These are phyloP conservation scores for Papiliotrema laurentii DNA, from an alignment of 1,284 basidiomycete genomes.

Conservation along the genomic window DNA sequence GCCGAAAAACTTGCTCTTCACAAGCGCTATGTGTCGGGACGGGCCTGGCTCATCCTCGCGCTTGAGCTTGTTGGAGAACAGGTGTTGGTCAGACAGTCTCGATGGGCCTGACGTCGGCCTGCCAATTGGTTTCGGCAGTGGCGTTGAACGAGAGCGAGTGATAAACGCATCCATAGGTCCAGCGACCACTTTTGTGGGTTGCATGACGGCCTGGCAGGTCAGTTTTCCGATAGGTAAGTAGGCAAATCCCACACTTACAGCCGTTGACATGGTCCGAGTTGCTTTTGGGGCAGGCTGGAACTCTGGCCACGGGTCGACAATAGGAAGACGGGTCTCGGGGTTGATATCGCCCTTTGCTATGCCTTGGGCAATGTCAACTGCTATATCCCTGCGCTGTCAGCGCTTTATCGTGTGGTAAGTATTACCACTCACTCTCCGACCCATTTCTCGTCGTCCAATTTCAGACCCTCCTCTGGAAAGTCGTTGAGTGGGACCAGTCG, in stretches of 20 bases:
- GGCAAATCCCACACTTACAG: neutral
- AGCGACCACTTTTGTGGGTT: conserved; percentile 10
- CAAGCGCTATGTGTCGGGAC: neutral
- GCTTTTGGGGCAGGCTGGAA: conserved; percentile 38
- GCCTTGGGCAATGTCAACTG: conserved; percentile 48
- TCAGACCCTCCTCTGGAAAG: conserved; percentile 54
- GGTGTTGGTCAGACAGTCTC: conserved; percentile 31
- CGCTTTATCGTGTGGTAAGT: no score
- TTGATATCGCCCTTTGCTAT: conserved; percentile 73
- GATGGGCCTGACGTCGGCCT: conserved; percentile 29
- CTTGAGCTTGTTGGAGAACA: neutral
- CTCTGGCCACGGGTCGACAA: conserved; percentile 72
- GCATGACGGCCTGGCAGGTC: conserved; percentile 13
- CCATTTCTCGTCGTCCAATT: conserved; percentile 63
- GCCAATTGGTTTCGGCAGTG: conserved; percentile 35
- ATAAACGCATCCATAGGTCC: conserved; percentile 45
- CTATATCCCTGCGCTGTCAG: conserved; percentile 34
- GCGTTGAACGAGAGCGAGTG: conserved; percentile 18
- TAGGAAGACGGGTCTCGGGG: conserved; percentile 66
- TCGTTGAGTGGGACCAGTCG: conserved; percentile 66
- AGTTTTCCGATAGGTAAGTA: neutral
- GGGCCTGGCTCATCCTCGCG: neutral
- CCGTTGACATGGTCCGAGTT: neutral
- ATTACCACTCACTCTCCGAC: conserved; percentile 64
- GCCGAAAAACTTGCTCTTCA: conserved; percentile 7